Evolutionary conservation across 2,329 filamentous ascomycete species (phyloP), one percentile per base, ranked within the genome.

Genomic region (Aspergillus sp.): DNA sequence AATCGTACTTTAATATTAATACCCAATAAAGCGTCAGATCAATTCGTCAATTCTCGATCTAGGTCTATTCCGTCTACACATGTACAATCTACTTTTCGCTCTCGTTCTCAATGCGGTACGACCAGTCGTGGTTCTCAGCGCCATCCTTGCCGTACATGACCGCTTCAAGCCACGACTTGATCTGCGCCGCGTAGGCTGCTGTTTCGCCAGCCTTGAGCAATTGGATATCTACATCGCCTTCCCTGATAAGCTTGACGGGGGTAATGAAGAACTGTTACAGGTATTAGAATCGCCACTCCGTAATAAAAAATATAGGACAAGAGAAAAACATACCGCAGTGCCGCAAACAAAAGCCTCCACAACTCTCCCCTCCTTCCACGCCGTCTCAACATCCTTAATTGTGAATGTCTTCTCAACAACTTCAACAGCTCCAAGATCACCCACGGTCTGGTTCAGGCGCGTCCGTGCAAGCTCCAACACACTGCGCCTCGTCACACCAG

Each of bases 281-380:
- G 57, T 60, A 53, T 48, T 57, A 42, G 36, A 26, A 13, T 49
- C 17, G 9, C 9, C 26, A 30, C 26, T 11, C 26, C 9, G 26
- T 4, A 30, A 24, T 5, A 3, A 36, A 15, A n/a, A 39, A 13
- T 5, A 36, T 11, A 22, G 18, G 26, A 11, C n/a, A n/a, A 42
- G 43, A 18, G 13, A 20, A 17, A 20, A 20, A 83, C 86, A 80
- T 80, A 89, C 87, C 56, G 93, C 93, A 61, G 93, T 97, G 17
- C 93, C 93, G 34, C 89, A 86, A 7, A 89, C 90, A 70, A 97
- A 97, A 1, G 90, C 84, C 78, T 97, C 93, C 9, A 96, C 73
- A 43, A 96, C 74, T 2, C 92, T 81, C 3, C 90, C 91, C 69
- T 96, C 90, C 43, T 82, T 77, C 24, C 85, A 78, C 1, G 92